Evolutionary conservation across 164 flowering plant genomes (phyloP).

Genomic region (Piper betle): DNA sequence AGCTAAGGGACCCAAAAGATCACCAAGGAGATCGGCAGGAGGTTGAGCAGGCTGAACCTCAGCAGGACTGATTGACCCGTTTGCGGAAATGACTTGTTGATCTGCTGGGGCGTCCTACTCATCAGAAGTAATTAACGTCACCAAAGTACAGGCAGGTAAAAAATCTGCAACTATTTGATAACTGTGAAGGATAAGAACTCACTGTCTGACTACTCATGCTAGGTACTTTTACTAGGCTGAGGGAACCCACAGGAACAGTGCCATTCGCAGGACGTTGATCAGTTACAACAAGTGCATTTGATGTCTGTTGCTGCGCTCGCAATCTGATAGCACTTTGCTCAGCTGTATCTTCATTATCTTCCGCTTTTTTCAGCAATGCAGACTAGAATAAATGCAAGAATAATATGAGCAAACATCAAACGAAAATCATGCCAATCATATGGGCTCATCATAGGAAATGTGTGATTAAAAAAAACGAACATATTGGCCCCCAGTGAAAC

Average conservation of each 20-base stretch:
- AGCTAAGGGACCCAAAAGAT: conserved; percentile 82
- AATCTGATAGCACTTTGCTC: conserved; percentile 95
- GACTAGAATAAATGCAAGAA: conserved; percentile 34
- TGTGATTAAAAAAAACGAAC: too few species aligned
- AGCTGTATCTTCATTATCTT: conserved; percentile 91
- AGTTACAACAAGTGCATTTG: conserved; percentile 81
- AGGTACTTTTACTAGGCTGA: conserved; percentile 66
- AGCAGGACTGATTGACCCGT: conserved; percentile 49
- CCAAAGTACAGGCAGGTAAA: not conserved
- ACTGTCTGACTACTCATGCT: conserved; percentile 40
- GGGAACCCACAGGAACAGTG: conserved; percentile 42
- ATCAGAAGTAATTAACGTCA: not conserved
- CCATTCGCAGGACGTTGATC: conserved; percentile 73
- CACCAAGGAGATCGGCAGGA: conserved; percentile 81
- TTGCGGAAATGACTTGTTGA: conserved; percentile 29
- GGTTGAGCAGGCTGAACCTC: conserved; percentile 53
- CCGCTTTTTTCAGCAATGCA: conserved; percentile 80
- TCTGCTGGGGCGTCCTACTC: conserved; percentile 46
- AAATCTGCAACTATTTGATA: not conserved
- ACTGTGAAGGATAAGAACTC: conserved; percentile 13
- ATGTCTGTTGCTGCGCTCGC: conserved; percentile 78
- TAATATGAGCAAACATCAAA: not conserved
- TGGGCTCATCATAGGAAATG: too few species aligned
- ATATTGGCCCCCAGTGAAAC: too few species aligned
- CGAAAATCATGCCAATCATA: not conserved